These are phyloP conservation scores for Hydrangea macrophylla DNA, from an alignment of 148 eudicot genomes.

Conservation along the genomic window DNA sequence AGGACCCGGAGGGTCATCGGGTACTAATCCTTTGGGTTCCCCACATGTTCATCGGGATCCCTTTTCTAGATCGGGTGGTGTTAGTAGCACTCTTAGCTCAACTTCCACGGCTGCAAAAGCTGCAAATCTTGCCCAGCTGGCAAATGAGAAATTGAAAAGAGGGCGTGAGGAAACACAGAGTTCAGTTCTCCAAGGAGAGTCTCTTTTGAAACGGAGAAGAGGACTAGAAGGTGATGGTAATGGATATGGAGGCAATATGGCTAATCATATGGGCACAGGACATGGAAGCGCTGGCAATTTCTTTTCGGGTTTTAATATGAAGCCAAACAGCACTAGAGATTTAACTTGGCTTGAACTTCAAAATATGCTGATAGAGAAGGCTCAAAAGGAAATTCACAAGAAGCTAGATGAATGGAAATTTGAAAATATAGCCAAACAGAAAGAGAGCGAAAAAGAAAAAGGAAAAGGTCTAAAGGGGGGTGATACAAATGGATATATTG, in stretches of 20 bases:
- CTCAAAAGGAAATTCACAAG: constrained; percentile 40
- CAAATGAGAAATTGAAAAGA: constrained; percentile 42
- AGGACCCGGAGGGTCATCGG: constrained; percentile 20
- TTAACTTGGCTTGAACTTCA: constrained; percentile 36
- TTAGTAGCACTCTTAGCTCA: constrained; percentile 9
- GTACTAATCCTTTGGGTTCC: constrained; percentile 6
- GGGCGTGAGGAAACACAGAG: constrained; percentile 27
- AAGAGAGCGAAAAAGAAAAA: constrained; percentile 31
- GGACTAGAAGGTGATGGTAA: constrained; percentile 22
- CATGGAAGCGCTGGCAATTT: constrained; percentile 28
- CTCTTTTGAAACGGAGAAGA: constrained; percentile 25
- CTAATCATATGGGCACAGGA: constrained; percentile 24
- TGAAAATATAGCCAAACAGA: constrained; percentile 27
- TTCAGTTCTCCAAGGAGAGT: neutral
- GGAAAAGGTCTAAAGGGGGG: constrained; percentile 13
- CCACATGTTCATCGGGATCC: neutral
- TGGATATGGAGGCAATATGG: constrained; percentile 18
- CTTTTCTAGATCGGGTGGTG: constrained; percentile 9
- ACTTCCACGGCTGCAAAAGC: constrained; percentile 33
- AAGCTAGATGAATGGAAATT: constrained; percentile 39
- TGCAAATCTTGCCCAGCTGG: constrained; percentile 22
- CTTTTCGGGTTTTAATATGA: constrained; percentile 21
- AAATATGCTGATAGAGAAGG: constrained; percentile 47
- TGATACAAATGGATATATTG: constrained; percentile 20
- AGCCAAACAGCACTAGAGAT: constrained; percentile 37